Conservation (phyloP, 2,329 filamentous ascomycete genomes). For the Monosporascus sp. region DNA sequence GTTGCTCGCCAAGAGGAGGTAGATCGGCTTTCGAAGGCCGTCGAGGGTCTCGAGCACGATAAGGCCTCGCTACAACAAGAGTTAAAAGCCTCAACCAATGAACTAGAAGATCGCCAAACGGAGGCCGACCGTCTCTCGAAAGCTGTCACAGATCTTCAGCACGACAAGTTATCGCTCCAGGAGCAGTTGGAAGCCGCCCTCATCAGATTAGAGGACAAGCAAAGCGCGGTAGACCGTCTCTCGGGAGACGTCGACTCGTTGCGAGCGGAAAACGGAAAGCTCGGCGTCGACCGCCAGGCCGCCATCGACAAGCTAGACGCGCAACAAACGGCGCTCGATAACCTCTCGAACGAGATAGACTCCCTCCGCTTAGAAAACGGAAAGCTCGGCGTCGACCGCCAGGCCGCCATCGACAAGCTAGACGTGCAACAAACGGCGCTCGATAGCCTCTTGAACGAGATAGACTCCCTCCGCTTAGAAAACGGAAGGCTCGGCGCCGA, state of each 20-base stretch:
- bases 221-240: background rate
- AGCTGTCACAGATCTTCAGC: too few species aligned
- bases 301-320: background rate
- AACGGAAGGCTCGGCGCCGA: background rate
- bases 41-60: too few species aligned
- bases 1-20: too few species aligned
- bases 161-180: background rate
- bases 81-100: too few species aligned
- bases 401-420: background rate
- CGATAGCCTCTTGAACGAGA: background rate
- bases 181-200: background rate
- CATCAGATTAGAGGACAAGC: background rate
- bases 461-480: background rate
- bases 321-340: background rate
- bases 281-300: background rate
- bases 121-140: too few species aligned
- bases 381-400: background rate
- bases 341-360: background rate
- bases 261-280: background rate
- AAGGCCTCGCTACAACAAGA: too few species aligned
- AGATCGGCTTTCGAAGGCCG: too few species aligned
- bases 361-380: background rate
- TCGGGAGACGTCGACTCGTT: background rate
- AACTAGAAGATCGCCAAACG: too few species aligned
- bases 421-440: background rate